These are phyloP conservation scores for Borovskyia barvae DNA, from an alignment of 208 protist species.

Conservation along the genomic window DNA sequence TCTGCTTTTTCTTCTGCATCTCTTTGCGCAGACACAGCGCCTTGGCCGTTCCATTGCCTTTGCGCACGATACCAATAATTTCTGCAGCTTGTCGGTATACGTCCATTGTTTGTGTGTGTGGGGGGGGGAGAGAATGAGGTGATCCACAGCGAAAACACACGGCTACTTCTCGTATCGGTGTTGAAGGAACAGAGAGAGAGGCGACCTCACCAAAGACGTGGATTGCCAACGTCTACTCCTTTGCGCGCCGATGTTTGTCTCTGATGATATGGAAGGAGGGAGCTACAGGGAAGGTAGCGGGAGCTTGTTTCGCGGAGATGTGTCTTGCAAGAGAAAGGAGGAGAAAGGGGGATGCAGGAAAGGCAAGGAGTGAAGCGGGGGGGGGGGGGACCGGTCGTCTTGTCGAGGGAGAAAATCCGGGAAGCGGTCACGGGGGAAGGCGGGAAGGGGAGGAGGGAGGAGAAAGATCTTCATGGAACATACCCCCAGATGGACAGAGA, in stretches of 20 bases:
- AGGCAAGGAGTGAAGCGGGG: not conserved
- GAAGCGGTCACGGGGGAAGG: too few relatives aligned
- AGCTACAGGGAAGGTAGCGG: not conserved
- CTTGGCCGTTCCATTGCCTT: slow-evolving; percentile 82
- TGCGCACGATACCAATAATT: slow-evolving; percentile 68
- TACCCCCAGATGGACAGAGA: too few relatives aligned
- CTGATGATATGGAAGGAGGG: not conserved
- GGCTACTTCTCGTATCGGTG: too few relatives aligned
- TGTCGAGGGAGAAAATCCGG: too few relatives aligned
- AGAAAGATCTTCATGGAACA: too few relatives aligned
- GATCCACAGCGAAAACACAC: too few relatives aligned
- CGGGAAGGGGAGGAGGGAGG: too few relatives aligned
- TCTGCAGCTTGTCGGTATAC: slow-evolving; percentile 88
- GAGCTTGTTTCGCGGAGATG: not conserved
- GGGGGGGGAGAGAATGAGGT: not conserved
- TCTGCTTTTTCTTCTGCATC: slow-evolving; percentile 92
- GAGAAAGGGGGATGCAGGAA: slow-evolving; percentile 1
- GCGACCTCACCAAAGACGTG: too few relatives aligned
- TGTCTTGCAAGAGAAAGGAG: not conserved
- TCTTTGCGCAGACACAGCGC: slow-evolving; percentile 90
- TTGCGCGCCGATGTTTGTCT: slow-evolving; percentile 8
- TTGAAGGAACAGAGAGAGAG: too few relatives aligned
- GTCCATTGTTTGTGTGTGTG: slow-evolving; percentile 48
- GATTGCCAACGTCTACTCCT: too few relatives aligned
- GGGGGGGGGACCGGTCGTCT: too few relatives aligned